These are phyloP conservation scores for Jatropha curcas DNA, from an alignment of 345 rosid genomes.

Conservation along the genomic window DNA sequence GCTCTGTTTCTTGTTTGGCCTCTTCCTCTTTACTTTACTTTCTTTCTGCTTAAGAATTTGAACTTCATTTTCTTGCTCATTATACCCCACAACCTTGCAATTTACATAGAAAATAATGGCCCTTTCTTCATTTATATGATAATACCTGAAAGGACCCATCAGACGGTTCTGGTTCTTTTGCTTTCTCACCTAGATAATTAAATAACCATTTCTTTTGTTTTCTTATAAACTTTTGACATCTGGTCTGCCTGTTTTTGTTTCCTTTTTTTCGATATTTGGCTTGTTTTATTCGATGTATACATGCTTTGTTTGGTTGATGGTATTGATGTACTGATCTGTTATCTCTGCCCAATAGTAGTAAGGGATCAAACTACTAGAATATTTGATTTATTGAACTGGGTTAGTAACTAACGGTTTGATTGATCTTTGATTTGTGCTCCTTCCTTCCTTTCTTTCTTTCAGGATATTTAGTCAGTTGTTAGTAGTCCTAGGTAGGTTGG, in stretches of 20 bases:
- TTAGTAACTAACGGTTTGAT: slow-evolving; percentile 13
- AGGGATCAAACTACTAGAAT: not conserved
- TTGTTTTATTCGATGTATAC: slow-evolving; percentile 16
- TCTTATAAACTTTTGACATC: slow-evolving; percentile 37
- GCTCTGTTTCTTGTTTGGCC: slow-evolving; percentile 14
- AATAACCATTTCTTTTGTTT: slow-evolving; percentile 24
- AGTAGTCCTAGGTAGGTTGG: slow-evolving; percentile 14
- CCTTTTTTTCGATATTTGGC: slow-evolving; percentile 7
- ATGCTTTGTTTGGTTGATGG: slow-evolving; percentile 17
- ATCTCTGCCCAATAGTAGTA: not conserved
- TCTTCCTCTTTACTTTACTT: slow-evolving; percentile 4
- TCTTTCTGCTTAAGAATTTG: slow-evolving; percentile 14
- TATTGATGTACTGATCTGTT: slow-evolving; percentile 7
- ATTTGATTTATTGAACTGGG: slow-evolving; percentile 17
- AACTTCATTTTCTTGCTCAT: not conserved
- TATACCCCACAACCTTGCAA: slow-evolving; percentile 24
- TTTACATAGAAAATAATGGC: slow-evolving; percentile 42
- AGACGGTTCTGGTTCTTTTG: slow-evolving; percentile 25
- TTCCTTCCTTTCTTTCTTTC: slow-evolving; percentile 11
- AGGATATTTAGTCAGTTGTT: slow-evolving; percentile 33
- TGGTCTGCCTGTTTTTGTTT: slow-evolving; percentile 24
- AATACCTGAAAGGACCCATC: slow-evolving; percentile 39
- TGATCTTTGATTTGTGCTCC: slow-evolving; percentile 28
- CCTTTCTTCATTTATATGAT: slow-evolving; percentile 38
- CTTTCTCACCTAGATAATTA: slow-evolving; percentile 26